Conservation (phyloP, 495 filamentous ascomycete genomes). For the Penicillium parvum region DNA sequence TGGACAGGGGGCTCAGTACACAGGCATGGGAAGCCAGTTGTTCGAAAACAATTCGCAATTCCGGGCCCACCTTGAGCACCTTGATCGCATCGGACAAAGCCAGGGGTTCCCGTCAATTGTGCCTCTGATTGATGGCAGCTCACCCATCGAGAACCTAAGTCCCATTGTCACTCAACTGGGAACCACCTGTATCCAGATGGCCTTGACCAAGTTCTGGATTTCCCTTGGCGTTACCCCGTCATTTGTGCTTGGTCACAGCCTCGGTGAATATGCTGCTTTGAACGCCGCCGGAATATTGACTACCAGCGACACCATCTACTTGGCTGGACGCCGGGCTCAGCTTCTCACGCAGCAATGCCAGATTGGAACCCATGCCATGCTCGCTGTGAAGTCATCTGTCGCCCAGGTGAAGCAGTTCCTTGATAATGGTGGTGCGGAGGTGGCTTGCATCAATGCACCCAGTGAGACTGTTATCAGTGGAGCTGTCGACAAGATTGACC, state of each 20-base stretch:
- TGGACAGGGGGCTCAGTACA: slow-evolving; percentile 56
- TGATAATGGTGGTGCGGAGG: slow-evolving; percentile 28
- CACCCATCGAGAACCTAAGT: slow-evolving; percentile 51
- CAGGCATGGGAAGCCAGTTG: slow-evolving; percentile 67
- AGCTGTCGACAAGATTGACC: slow-evolving; percentile 42
- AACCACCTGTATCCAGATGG: slow-evolving; percentile 77
- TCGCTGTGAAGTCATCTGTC: slow-evolving; percentile 42
- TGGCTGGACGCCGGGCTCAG: slow-evolving; percentile 73
- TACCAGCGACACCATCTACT: slow-evolving; percentile 71
- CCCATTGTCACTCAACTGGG: slow-evolving; percentile 77
- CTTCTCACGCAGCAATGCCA: slow-evolving; percentile 71
- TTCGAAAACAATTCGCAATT: slow-evolving; percentile 64
- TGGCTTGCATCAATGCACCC: slow-evolving; percentile 52
- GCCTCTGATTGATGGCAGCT: slow-evolving; percentile 54
- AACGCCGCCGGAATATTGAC: slow-evolving; percentile 76
- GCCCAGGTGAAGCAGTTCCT: slow-evolving; percentile 29
- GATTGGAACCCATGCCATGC: slow-evolving; percentile 62
- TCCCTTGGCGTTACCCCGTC: slow-evolving; percentile 73
- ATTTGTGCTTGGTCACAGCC: slow-evolving; percentile 80
- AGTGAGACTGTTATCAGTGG: slow-evolving; percentile 51
- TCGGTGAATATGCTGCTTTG: slow-evolving; percentile 85
- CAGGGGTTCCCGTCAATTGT: slow-evolving; percentile 66
- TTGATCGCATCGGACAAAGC: slow-evolving; percentile 61
- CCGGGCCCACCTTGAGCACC: slow-evolving; percentile 63
- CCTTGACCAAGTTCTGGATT: slow-evolving; percentile 72